Base-by-base conservation (phyloP, 176 grass and related monocot species). In the Aechmea fasciata region DNA sequence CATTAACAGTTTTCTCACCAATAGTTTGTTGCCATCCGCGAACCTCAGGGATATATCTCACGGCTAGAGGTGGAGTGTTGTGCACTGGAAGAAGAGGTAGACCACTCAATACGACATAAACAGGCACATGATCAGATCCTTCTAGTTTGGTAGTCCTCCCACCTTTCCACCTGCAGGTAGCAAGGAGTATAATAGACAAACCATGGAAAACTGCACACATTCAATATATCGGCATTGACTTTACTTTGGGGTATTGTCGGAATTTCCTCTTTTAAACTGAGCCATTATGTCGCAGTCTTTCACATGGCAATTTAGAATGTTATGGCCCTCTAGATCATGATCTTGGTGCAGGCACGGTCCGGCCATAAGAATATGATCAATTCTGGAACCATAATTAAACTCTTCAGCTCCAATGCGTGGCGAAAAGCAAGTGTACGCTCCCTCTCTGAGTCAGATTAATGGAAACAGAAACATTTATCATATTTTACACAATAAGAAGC, bases 51-150 rank as follows among this genome's bases (percentile, higher is more conserved):
- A 92, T 18, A 85, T 93, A 93, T 85, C 89, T 90, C 61, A 91
- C 84, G 63, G 94, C 81, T 78, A 82, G 76, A 69, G 79, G 54
- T n/a, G 89, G 94, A 67, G 80, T 83, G 71, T 69, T 90, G 76
- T 99, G 94, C 66, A 80, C 26, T 20, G 75, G 77, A 85, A 93
- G 71, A 77, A 83, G 68, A 70, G 94, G 82, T 70, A 90, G 72
- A 72, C 85, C 79, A 72, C 77, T 83, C 52, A 90, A 78, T 63
- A 83, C 57, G 50, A 90, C 74, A 87, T 82, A 93, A 79, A 99
- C 87, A 74, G 94, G 94, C 75, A 93, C 77, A 89, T 99, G 94
- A 88, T 99, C 94, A 4, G 94, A 99, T 74, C 94, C 94, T 83
- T 99, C 94, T 77, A 99, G 80, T 78, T 90, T 99, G 78, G 28